phyloP scores from a whole-genome alignment of 257 asterid genomes.

The Solanum acaule region DNA sequence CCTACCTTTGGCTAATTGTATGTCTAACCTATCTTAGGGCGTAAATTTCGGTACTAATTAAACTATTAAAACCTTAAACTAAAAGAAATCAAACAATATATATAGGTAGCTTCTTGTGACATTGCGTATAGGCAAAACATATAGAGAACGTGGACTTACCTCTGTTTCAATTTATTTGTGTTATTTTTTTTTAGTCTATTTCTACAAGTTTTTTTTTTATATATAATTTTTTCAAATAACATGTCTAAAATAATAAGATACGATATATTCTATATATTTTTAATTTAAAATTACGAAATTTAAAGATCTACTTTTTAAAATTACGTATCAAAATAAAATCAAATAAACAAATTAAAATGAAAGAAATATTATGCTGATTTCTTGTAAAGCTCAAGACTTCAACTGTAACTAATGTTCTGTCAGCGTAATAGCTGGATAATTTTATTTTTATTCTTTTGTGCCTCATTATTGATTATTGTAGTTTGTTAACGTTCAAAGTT shows the following conservation, averaged over 20 bases:
- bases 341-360: too few relatives aligned
- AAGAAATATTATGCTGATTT: neutral
- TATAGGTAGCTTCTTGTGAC: neutral
- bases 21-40: neutral
- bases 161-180: neutral
- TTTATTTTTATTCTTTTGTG: neutral
- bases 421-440: neutral
- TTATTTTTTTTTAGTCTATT: too few relatives aligned
- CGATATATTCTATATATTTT: fast-evolving
- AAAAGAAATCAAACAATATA: neutral
- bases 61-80: neutral
- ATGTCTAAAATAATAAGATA: neutral
- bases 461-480: neutral
- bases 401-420: neutral
- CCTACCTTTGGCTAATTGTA: neutral
- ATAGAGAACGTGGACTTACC: neutral
- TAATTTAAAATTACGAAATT: too few relatives aligned
- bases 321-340: too few relatives aligned
- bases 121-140: neutral
- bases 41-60: neutral
- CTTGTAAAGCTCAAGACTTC: neutral
- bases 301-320: too few relatives aligned
- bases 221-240: too few relatives aligned
- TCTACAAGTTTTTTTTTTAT: too few relatives aligned
- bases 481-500: neutral